Evolutionary conservation across 2,329 filamentous ascomycete genomes (phyloP).

Genomic region (Paramyrothecium roridum): DNA sequence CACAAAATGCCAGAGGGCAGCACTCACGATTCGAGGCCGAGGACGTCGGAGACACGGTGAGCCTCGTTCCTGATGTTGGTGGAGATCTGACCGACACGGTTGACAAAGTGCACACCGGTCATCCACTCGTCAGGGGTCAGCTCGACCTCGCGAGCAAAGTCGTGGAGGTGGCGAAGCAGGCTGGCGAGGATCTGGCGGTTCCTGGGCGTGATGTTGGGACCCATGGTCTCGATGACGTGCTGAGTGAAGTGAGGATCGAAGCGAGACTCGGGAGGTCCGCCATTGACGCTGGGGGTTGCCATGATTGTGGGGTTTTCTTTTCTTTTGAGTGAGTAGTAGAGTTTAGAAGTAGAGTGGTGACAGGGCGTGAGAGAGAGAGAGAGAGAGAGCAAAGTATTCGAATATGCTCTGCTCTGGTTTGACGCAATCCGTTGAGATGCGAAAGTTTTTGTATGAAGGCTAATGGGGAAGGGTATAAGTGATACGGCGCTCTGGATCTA

Average conservation of each 20-base stretch:
- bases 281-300: slow-evolving; percentile 16
- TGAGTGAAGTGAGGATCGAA: slow-evolving; percentile 79
- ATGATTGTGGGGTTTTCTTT: slow-evolving; percentile 1
- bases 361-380: too few relatives aligned
- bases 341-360: too few relatives aligned
- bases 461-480: too few relatives aligned
- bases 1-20: background rate
- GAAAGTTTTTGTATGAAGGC: too few relatives aligned
- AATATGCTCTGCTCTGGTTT: too few relatives aligned
- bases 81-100: slow-evolving; percentile 68
- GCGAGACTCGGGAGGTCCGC: slow-evolving; percentile 23
- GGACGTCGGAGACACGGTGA: slow-evolving; percentile 68
- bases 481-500: too few relatives aligned
- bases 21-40: slow-evolving; percentile 69
- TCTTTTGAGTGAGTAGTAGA: too few relatives aligned
- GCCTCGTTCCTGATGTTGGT: slow-evolving; percentile 70
- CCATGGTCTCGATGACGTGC: slow-evolving; percentile 70
- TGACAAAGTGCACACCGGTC: slow-evolving; percentile 70
- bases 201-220: slow-evolving; percentile 64
- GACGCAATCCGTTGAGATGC: too few relatives aligned
- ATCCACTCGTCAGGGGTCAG: slow-evolving; percentile 77
- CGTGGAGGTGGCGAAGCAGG: slow-evolving; percentile 71
- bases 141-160: slow-evolving; percentile 75
- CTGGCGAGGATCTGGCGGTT: slow-evolving; percentile 60
- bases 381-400: too few relatives aligned